Base-by-base conservation (phyloP, 1,284 basidiomycete genomes). In the Agroathelia rolfsii region DNA sequence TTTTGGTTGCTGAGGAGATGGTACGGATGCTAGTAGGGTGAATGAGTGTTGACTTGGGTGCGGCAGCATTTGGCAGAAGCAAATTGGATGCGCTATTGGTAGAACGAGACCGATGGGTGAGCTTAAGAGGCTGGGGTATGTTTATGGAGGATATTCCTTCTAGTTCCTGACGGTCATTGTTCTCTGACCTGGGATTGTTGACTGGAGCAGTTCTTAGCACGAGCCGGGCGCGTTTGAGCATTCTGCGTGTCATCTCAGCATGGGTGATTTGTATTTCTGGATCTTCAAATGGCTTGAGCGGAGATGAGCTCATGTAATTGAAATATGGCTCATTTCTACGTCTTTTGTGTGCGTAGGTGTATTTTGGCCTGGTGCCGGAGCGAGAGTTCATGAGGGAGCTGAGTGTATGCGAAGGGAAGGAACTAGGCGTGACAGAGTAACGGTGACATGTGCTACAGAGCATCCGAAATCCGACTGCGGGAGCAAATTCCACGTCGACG, bases 211-310 rank as follows among this genome's bases (percentile, higher is more conserved):
- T n/a, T n/a, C n/a, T n/a, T n/a, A n/a, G n/a, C n/a, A 52, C 46
- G 12, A 55, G 52, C 28, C 66, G 59, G 17, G 66, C 62, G 6
- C 65, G 57, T 44, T 69, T 68, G 41, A 59, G 59, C 63, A 68
- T 69, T 11, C 66, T 54, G n/a, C 47, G 53, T 8, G 55, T 50
- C 64, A 69, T 67, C 45, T 68, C 61, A 6, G 51, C 42, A 18
- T 56, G 45, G 3, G 59, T 48, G 11, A 68, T 45, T 34, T 62
- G 53, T 16, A 55, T 51, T 17, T 32, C 36, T n/a, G 58, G 52
- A 1, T 49, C 45, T 6, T 50, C 46, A 15, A 61, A 47, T 13
- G 43, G 41, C 30, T 56, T 48, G 12, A 66, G 39, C 2, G 66
- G 65, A 14, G 64, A 67, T 0, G 62, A 64, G 1, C 42, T 27